Conservation (phyloP, 2,329 filamentous ascomycete genomes). For the Diaporthe sp. region DNA sequence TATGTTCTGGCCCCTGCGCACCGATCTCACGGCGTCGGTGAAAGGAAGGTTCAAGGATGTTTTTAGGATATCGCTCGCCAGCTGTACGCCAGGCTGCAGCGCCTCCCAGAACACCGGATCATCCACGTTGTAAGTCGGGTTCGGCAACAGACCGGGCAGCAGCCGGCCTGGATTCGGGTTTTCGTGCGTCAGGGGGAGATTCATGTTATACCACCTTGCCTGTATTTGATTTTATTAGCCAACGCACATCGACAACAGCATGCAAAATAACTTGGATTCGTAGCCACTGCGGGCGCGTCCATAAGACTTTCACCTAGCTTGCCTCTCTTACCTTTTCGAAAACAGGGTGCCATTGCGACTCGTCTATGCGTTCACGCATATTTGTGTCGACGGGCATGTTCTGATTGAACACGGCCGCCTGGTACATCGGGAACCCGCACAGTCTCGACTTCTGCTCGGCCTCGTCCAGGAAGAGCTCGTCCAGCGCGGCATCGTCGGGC, state of each 20-base stretch:
- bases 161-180: background rate
- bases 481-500: background rate
- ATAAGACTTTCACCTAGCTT: background rate
- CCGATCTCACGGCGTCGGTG: background rate
- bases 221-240: background rate
- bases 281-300: background rate
- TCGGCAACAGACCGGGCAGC: background rate
- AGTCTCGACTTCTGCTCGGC: background rate
- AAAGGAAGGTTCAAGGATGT: background rate
- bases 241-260: background rate
- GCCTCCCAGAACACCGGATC: background rate
- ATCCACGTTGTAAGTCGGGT: background rate
- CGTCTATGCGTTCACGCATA: background rate
- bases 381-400: background rate
- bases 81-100: background rate
- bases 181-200: background rate
- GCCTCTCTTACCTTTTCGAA: background rate
- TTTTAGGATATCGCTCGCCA: background rate
- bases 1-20: background rate
- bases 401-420: background rate
- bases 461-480: background rate
- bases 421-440: background rate
- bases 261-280: fast-evolving
- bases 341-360: background rate
- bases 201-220: background rate